Evolutionary conservation across 495 filamentous ascomycete species (phyloP), one percentile per base, ranked within the genome.

Genomic region (Penicillium soppii): DNA sequence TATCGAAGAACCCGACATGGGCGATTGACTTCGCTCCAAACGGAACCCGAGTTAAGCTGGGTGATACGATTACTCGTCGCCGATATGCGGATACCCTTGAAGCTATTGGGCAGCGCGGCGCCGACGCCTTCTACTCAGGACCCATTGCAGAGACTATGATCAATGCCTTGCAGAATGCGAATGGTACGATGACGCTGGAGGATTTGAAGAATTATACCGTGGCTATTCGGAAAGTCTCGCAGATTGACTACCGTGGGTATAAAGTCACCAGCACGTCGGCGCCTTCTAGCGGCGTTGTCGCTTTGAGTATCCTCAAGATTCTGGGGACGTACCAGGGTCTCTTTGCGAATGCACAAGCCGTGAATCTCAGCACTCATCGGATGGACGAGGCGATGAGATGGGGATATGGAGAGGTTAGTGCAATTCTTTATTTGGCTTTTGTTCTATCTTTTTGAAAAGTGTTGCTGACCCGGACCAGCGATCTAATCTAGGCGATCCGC

Each of bases 11-110:
- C 49, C 87, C 88, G 0, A 77, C 79, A 1, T 96, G 89, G 86
- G 89, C 91, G 4, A 60, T 87, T 17, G 92, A 97, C 54, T 97
- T 96, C 66, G 91, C 91, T 12, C 92, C 92, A 0, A 85, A 92
- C 45, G 87, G 87, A 4, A 86, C 79, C 1, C 71, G 87, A 2
- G 59, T 95, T 0, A 75, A 76, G 9, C 62, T 91, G 7, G 87
- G 86, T 9, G 90, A 95, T 30, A 85, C 67, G 0, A 88, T 97
- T 44, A 91, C 88, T 0, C 74, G 91, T 21, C 85, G 82, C 55
- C 79, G 92, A 17, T 91, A 88, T 64, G 91, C 89, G 9, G 70
- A 87, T 50, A 91, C 90, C 0, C 76, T 97, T 0, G 82, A 91
- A 50, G 74, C 76, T 5, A 88, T 97, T 60, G 88, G 89, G 1